Percentiles rank a stretch among this genome's conserved stretches.
These are phyloP conservation scores for Clonostachys rosea DNA, from an alignment of 2,329 filamentous ascomycete genomes.

Conservation along the genomic window DNA sequence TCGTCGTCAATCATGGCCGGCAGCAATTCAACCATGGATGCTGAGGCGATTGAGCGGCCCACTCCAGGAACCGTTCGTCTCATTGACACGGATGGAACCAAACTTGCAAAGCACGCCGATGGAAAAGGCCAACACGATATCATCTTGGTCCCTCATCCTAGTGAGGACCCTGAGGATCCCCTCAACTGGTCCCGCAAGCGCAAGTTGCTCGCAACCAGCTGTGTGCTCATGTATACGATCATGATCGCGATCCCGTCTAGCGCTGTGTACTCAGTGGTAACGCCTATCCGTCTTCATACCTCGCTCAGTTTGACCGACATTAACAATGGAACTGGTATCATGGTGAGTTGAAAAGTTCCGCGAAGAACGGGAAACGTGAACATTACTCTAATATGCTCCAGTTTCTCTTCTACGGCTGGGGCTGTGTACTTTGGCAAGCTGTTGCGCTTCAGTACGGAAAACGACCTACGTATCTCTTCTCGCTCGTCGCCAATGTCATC, in stretches of 20 bases:
- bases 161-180: constrained; percentile 15
- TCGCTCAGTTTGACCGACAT: constrained; percentile 14
- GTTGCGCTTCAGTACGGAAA: constrained; percentile 22
- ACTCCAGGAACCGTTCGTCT: constrained; percentile 4
- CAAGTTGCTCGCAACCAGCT: constrained; percentile 11
- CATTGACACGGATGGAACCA: constrained; percentile 3
- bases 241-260: constrained; percentile 12
- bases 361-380: too few relatives aligned
- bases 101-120: constrained; percentile 1
- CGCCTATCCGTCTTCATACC: constrained; percentile 14
- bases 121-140: constrained; percentile 8
- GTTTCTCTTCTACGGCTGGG: constrained; percentile 25
- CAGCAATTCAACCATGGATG: neutral
- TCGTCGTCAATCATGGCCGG: too few relatives aligned
- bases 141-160: constrained; percentile 13
- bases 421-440: constrained; percentile 22
- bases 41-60: constrained; percentile 1
- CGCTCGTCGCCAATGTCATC: constrained; percentile 12
- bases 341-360: constrained; percentile 5
- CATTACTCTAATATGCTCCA: neutral
- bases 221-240: constrained; percentile 14
- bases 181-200: constrained; percentile 14
- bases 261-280: constrained; percentile 21
- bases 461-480: constrained; percentile 19
- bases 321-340: constrained; percentile 21